These are phyloP conservation scores for Fusarium sp. DNA, from an alignment of 2,329 filamentous ascomycete species.

Conservation along the genomic window DNA sequence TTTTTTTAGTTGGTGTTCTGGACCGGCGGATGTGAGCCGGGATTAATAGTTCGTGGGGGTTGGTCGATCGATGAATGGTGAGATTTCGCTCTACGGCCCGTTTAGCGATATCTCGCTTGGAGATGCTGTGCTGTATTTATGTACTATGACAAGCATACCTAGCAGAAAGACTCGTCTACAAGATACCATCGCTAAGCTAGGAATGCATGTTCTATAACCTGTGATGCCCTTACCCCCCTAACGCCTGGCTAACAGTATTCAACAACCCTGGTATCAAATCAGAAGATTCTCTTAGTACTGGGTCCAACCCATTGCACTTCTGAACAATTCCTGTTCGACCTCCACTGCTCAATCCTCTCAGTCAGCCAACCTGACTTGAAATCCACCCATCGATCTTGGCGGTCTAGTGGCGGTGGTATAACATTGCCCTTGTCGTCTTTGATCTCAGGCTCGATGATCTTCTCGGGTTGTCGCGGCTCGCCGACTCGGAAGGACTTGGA, in stretches of 20 bases:
- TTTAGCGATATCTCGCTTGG: background rate
- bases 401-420: constrained; percentile 30
- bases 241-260: constrained; percentile 29
- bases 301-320: constrained; percentile 48
- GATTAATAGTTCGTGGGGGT: constrained; percentile 16
- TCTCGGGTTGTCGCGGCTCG: constrained; percentile 34
- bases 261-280: constrained; percentile 14
- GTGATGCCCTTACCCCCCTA: constrained; percentile 19
- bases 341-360: constrained; percentile 41
- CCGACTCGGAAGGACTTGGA: constrained; percentile 45
- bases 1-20: constrained; percentile 11
- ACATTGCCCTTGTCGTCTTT: constrained; percentile 39
- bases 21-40: constrained; percentile 3
- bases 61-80: background rate
- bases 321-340: constrained; percentile 38
- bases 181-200: background rate
- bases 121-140: background rate
- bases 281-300: constrained; percentile 44
- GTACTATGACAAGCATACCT: background rate
- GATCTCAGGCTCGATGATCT: constrained; percentile 38
- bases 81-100: background rate
- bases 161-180: background rate
- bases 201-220: constrained; percentile 24
- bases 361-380: constrained; percentile 45
- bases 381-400: constrained; percentile 41